Conservation (phyloP, 2,329 filamentous ascomycete genomes). For the Paracoccidioides brasiliensis region DNA sequence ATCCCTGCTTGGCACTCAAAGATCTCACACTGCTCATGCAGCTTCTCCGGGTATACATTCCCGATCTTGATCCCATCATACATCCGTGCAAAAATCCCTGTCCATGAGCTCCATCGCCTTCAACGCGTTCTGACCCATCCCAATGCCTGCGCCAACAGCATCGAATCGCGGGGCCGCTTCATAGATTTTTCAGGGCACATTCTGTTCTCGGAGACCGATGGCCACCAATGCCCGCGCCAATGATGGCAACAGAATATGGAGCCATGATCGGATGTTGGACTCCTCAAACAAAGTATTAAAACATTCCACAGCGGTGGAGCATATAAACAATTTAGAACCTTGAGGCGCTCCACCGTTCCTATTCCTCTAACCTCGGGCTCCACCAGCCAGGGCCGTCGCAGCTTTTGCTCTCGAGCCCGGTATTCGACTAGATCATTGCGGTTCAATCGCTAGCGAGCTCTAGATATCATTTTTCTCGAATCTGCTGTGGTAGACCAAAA, state of each 20-base stretch:
- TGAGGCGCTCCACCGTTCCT: too few species aligned
- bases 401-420: too few species aligned
- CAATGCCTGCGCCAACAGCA: neutral
- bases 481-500: too few species aligned
- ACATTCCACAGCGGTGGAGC: too few species aligned
- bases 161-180: neutral
- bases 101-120: neutral
- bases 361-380: too few species aligned
- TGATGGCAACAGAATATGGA: neutral
- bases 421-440: too few species aligned
- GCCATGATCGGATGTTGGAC: neutral
- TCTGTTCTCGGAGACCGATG: neutral
- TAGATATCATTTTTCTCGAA: too few species aligned
- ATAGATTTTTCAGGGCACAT: neutral
- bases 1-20: neutral
- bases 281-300: too few species aligned
- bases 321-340: too few species aligned
- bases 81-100: neutral
- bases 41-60: neutral
- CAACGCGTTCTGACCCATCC: neutral
- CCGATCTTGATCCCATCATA: neutral
- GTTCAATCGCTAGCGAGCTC: too few species aligned
- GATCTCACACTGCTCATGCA: neutral
- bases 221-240: constrained; percentile 1
- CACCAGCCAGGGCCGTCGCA: too few species aligned